Conservation (phyloP, 1,284 basidiomycete genomes). For the Apiotrichum veenhuisii region DNA sequence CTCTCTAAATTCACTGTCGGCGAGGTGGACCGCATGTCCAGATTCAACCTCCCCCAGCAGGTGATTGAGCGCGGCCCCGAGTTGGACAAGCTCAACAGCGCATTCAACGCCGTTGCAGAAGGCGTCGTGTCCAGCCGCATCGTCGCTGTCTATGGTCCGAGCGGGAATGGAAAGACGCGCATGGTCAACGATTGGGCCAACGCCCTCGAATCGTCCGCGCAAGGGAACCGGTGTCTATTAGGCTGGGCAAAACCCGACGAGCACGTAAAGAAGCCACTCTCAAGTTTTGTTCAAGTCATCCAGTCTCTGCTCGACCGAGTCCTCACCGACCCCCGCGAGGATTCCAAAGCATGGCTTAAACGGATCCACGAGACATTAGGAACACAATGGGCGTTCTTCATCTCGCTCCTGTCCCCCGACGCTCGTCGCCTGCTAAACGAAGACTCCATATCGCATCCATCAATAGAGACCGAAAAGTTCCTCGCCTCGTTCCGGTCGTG, state of each 20-base stretch:
- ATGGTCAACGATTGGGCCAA: constrained; percentile 34
- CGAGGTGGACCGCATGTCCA: constrained; percentile 32
- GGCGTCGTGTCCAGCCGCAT: constrained; percentile 9
- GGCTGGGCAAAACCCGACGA: constrained; percentile 37
- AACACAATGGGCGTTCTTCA: constrained; percentile 30
- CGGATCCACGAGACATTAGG: constrained; percentile 29
- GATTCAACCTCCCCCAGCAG: constrained; percentile 27
- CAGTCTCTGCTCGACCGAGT: constrained; percentile 36
- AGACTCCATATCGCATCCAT: constrained; percentile 2
- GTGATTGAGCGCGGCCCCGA: constrained; percentile 34
- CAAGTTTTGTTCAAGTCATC: constrained; percentile 42
- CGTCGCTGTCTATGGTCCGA: constrained; percentile 35
- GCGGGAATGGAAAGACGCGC: constrained; percentile 40
- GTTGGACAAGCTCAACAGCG: constrained; percentile 20
- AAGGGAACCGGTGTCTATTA: constrained; percentile 22
- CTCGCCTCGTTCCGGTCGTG: constrained; percentile 27
- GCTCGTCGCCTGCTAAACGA: constrained; percentile 26
- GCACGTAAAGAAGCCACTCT: constrained; percentile 33
- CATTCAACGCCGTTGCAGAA: constrained; percentile 15
- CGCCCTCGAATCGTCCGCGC: constrained; percentile 16
- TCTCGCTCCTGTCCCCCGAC: constrained; percentile 30
- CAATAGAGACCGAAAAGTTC: constrained; percentile 30
- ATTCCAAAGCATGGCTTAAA: constrained; percentile 30
- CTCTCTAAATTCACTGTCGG: constrained; percentile 34
- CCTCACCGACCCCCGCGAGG: constrained; percentile 39